Conservation (phyloP, 31 red algal species). For the Asparagopsis taxiformis region DNA sequence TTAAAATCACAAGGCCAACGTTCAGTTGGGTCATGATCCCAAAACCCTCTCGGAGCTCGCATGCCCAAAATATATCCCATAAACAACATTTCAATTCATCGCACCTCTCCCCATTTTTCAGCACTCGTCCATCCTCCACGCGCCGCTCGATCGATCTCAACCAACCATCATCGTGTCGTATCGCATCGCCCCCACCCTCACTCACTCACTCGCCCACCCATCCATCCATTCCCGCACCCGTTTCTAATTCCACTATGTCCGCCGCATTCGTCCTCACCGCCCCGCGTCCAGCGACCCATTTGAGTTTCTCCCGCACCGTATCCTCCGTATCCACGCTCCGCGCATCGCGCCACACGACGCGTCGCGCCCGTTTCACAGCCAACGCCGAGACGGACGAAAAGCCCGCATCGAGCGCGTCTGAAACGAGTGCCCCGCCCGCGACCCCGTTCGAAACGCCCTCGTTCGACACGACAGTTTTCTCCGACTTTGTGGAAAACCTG, state of each 20-base stretch:
- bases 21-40: no score
- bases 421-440: neutral
- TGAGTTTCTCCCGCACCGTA: neutral
- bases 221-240: neutral
- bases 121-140: no score
- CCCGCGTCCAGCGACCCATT: neutral
- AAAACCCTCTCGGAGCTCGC: no score
- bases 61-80: no score
- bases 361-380: neutral
- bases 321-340: neutral
- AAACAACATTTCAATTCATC: no score
- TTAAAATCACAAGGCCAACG: no score
- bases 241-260: neutral
- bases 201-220: neutral
- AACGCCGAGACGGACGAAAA: neutral
- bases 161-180: no score
- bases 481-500: slow-evolving; percentile 65
- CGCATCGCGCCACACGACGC: neutral
- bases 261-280: neutral
- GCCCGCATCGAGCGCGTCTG: neutral
- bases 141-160: no score
- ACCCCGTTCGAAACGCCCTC: slow-evolving; percentile 45
- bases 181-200: neutral
- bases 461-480: slow-evolving; percentile 68
- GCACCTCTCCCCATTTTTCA: no score